A percentile compares a stretch with the other conserved stretches of the same genome.
Conservation (phyloP, 2,329 filamentous ascomycete genomes). For the Coleophoma crateriformis region DNA sequence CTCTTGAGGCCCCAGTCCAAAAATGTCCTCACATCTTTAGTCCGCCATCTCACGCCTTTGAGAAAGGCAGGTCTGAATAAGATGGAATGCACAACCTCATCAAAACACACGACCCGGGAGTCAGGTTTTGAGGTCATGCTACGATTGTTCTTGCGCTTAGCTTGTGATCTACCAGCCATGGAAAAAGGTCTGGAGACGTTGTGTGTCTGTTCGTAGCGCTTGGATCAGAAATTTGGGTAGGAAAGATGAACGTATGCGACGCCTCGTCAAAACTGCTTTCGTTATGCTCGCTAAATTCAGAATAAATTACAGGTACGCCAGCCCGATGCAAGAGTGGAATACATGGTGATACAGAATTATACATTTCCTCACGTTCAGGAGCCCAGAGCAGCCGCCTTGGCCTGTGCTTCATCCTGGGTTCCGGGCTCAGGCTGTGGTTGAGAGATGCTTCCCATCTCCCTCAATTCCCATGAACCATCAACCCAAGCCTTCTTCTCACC, state of each 20-base stretch:
- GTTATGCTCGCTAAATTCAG: constrained; percentile 2
- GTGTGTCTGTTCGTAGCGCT: constrained; percentile 48
- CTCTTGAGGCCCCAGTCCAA: too few relatives aligned
- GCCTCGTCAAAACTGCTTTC: neutral
- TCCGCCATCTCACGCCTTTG: constrained; percentile 44
- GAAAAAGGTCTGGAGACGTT: constrained; percentile 37
- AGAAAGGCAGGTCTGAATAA: constrained; percentile 47
- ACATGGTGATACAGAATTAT: constrained; percentile 14
- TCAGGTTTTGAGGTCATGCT: constrained; percentile 12
- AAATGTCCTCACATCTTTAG: constrained; percentile 50
- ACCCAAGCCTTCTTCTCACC: constrained; percentile 81
- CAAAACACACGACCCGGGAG: constrained; percentile 15
- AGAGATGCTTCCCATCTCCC: constrained; percentile 63
- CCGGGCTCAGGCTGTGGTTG: constrained; percentile 28
- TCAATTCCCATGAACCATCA: constrained; percentile 66
- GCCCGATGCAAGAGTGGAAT: constrained; percentile 18
- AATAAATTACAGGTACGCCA: constrained; percentile 9
- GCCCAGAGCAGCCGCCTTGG: constrained; percentile 18
- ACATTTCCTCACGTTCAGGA: constrained; percentile 12
- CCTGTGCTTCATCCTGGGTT: constrained; percentile 21
- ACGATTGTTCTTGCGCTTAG: constrained; percentile 42
- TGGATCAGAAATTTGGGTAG: neutral
- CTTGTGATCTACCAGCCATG: constrained; percentile 45
- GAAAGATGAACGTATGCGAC: neutral
- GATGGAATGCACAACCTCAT: constrained; percentile 23